Evolutionary conservation across 768 basidiomycete species (phyloP), one percentile per base, ranked within the genome.

Genomic region (Phanerodontia chrysosporium): DNA sequence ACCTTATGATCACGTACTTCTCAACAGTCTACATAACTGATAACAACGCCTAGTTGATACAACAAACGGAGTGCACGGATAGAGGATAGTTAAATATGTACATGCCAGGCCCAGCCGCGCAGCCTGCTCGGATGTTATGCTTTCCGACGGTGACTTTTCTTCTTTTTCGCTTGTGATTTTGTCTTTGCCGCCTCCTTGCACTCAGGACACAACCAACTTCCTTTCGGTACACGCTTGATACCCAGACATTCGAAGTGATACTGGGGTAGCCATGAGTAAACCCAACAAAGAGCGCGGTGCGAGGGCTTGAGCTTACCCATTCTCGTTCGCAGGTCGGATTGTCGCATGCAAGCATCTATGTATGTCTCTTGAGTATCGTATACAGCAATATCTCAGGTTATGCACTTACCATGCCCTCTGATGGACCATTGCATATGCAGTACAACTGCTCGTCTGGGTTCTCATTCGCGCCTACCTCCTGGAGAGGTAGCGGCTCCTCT

Each of bases 271-370:
- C 2, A 22, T 46, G 32, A 42, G 49, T 32, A 10, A 12, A 22
- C 18, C 18, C 24, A 44, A 4, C 27, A 14, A 44, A 42, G 48
- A 13, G 1, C 22, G 8, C n/a, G 18, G 18, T 10, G 18, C 13
- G 35, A 6, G 48, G 24, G 52, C 14, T 16, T 28, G 22, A 5
- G 35, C 89, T 70, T 66, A 89, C 93, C 93, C 93, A 96, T 85
- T 94, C 90, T 39, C 78, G 75, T 62, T 80, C 75, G 69, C 93
- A 96, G 16, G 78, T 74, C 45, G 77, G 73, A 62, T 82, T 81
- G 68, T 96, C 93, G 66, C 93, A 96, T 16, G 78, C 93, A 61
- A 96, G 86, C 93, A 96, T 94, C 88, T 90, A 60, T 25, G 51
- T 46, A 13, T 35, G 32, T 13, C 63, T 6, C 4, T 25, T 64